These are phyloP conservation scores for Lithospermum erythrorhizon DNA, from an alignment of 257 asterid genomes.

Conservation along the genomic window DNA sequence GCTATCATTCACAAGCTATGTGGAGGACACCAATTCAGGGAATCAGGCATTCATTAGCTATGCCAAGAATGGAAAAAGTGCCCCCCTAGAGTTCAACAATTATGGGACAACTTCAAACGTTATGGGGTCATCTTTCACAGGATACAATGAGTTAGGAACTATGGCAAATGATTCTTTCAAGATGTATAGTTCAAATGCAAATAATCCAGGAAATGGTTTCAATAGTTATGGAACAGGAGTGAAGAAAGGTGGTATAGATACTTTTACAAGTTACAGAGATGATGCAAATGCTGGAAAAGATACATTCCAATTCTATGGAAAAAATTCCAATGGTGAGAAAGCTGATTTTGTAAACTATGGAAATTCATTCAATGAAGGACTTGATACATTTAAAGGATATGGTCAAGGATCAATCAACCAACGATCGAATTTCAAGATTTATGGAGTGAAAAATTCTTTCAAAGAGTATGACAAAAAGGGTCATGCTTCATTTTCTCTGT, in stretches of 20 bases:
- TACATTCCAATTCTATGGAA: constrained; percentile 54
- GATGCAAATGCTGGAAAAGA: constrained; percentile 60
- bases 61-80: constrained; percentile 51
- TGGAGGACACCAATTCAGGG: constrained; percentile 65
- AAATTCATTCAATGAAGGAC: constrained; percentile 55
- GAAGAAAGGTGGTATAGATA: constrained; percentile 34
- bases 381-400: constrained; percentile 59
- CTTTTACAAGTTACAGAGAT: constrained; percentile 49
- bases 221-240: constrained; percentile 57
- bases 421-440: constrained; percentile 43
- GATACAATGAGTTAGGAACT: constrained; percentile 54
- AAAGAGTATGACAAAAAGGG: constrained; percentile 63
- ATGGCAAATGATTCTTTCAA: constrained; percentile 69
- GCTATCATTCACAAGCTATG: constrained; percentile 49
- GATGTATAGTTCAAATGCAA: constrained; percentile 45
- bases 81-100: constrained; percentile 41
- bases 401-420: constrained; percentile 46
- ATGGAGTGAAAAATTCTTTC: constrained; percentile 57
- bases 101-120: constrained; percentile 66
- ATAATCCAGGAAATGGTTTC: constrained; percentile 60
- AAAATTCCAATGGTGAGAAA: constrained; percentile 34
- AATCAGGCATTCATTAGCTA: constrained; percentile 44
- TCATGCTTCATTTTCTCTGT: constrained; percentile 48
- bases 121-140: constrained; percentile 47
- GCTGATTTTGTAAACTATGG: constrained; percentile 59